Evolutionary conservation across 306 rosid genomes (phyloP).

Genomic region (Prunus padus): DNA sequence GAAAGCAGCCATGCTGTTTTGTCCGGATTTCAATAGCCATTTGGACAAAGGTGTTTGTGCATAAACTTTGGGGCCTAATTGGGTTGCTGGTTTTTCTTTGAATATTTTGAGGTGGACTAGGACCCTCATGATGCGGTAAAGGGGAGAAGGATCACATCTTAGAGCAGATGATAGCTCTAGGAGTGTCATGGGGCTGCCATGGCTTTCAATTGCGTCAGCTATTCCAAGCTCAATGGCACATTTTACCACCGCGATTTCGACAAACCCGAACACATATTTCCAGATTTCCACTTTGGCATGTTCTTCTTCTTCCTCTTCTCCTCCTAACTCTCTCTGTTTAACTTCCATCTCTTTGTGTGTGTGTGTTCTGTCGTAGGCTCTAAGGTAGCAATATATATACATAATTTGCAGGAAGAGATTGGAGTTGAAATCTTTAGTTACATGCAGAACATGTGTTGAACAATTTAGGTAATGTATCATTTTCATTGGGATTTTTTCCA

Average conservation of each 20-base stretch:
- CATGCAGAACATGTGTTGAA: neutral
- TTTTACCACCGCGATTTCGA: constrained; percentile 55
- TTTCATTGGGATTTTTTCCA: too few relatives aligned
- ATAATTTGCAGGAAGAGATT: neutral
- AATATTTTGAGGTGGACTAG: constrained; percentile 42
- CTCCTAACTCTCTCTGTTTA: neutral
- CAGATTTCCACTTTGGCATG: constrained; percentile 36
- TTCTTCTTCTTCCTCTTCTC: constrained; percentile 24
- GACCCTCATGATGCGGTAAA: constrained; percentile 53
- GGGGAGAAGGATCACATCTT: constrained; percentile 26
- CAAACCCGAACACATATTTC: constrained; percentile 56
- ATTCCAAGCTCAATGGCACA: constrained; percentile 67
- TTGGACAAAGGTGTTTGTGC: constrained; percentile 35
- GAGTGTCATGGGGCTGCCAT: constrained; percentile 49
- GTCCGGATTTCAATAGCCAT: constrained; percentile 8
- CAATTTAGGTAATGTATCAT: neutral
- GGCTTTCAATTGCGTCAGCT: constrained; percentile 56
- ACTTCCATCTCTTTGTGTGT: neutral
- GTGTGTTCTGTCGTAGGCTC: neutral
- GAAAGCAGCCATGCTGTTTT: constrained; percentile 29
- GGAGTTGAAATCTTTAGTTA: neutral
- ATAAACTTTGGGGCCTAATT: neutral
- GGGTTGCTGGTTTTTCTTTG: constrained; percentile 20
- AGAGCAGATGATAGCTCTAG: constrained; percentile 43
- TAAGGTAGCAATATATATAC: neutral